Evolutionary conservation across 2,329 filamentous ascomycete species (phyloP), one percentile per base, ranked within the genome.

Genomic region (Aspergillus tamarii): DNA sequence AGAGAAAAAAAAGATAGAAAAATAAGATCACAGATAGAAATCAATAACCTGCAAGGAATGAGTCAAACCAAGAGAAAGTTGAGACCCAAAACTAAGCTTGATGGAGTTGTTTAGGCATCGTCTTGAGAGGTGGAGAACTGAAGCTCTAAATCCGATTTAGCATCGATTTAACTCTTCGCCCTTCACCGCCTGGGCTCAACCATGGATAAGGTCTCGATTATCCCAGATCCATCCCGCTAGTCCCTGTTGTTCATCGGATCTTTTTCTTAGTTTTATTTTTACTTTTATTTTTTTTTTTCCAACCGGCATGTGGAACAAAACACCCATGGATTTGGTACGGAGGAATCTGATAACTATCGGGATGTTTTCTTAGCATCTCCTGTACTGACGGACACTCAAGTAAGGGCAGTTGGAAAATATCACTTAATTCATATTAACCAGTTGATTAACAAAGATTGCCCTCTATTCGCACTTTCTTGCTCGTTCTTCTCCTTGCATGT

Each of bases 171-270:
- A 34, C 19, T 53, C 26, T 36, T 26, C 12, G 4, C 23, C 19
- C 28, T 52, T 52, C 48, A 59, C 57, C 57, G 57, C 57, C 48
- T 52, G 48, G 19, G 9, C 26, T 34, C 53, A 62, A 62, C 60
- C 60, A 62, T 62, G 60, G 60, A 62, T 62, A 55, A 54, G 36
- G 28, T 28, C 30, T 34, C 32, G 43, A 53, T 34, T 26, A 59
- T 59, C 57, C 30, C 26, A 45, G 23, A 39, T 56, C 54, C 28
- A 56, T 57, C 32, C 54, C 60, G 57, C 57, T 59, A 59, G 32
- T 34, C 39, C 43, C 36, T 39, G 36, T 39, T 41, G 39, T 41
- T 41, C 19, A 19, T 41, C 39, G 16, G 39, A 41, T 41, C 7
- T 41, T 41, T 23, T 48, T 7, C 9, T 21, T 21, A 6, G 14